Base-by-base conservation (phyloP, 768 basidiomycete species). In the Leccinum variicolor region DNA sequence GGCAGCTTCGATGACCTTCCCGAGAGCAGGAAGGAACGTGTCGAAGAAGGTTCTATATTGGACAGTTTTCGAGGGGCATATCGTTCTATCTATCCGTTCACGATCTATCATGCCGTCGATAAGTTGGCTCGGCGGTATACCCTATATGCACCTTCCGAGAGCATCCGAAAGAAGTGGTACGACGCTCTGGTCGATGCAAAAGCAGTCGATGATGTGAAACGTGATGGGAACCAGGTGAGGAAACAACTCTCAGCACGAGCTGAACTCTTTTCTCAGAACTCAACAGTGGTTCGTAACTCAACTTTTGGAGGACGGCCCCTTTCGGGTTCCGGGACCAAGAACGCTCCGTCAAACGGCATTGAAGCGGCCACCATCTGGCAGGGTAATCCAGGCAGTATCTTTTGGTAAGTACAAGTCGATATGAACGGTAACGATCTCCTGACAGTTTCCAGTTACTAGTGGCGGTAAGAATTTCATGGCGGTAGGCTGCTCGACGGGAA, bases 221-320 rank as follows among this genome's bases (percentile, higher is more conserved):
- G 84, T 60, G 92, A 92, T 45, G 80, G 78, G 17, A 92, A 89
- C 63, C 85, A 84, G 85, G 92, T 90, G 61, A 51, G 6, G 11
- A 28, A 15, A 14, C 45, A 59, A 23, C 56, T 33, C 45, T 17
- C n/a, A 29, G 3, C 52, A 15, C 3, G 9, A 41, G 10, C 25
- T 14, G 15, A 46, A 13, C 23, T 14, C 19, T 53, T 60, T 62
- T 14, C 64, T 66, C 50, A 65, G 25, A 41, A 1, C 13, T 36
- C 25, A 5, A 19, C 57, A 94, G 92, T 86, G 82, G 78, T 92
- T 89, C 60, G 83, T 83, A 28, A 78, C 82, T 15, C 79, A 84
- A 56, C 65, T 72, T 1, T 54, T 91, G 34, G 79, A 84, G 21
- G 86, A 89, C 62, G 75, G 78, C 3, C 83, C 80, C 59, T 92